These are phyloP conservation scores for Microdochium trichocladiopsis DNA, from an alignment of 2,329 filamentous ascomycete genomes.

Conservation along the genomic window DNA sequence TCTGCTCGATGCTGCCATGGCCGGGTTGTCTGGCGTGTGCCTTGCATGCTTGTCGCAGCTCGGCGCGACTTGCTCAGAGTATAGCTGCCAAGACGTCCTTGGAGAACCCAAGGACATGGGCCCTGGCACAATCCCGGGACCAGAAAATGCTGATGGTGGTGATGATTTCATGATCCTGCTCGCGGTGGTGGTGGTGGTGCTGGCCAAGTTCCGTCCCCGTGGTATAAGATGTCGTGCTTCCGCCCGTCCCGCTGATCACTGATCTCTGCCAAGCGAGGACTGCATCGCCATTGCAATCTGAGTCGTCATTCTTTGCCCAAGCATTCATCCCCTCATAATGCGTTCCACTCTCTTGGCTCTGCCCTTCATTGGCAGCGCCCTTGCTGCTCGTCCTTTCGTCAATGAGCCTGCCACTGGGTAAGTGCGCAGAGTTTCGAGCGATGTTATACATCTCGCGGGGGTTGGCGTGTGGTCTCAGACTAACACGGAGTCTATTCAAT, in stretches of 20 bases:
- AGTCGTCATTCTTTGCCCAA: neutral
- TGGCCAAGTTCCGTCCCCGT: no score
- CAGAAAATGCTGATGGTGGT: neutral
- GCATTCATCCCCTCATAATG: neutral
- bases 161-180: no score
- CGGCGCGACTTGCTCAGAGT: neutral
- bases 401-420: conserved; percentile 8
- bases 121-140: neutral
- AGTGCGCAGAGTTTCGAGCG: neutral
- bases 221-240: no score
- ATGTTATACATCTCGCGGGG: neutral
- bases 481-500: neutral
- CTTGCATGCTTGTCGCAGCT: neutral
- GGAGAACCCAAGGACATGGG: neutral
- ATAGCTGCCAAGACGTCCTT: neutral
- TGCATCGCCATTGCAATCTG: no score
- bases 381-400: conserved; percentile 7
- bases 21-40: neutral
- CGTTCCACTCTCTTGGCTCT: neutral
- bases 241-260: no score
- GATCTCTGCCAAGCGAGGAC: no score
- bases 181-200: no score
- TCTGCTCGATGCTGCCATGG: no score
- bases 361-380: conserved; percentile 1
- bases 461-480: neutral